phyloP scores from a whole-genome alignment of 2,329 filamentous ascomycete genomes.

The Cercospora sesami region DNA sequence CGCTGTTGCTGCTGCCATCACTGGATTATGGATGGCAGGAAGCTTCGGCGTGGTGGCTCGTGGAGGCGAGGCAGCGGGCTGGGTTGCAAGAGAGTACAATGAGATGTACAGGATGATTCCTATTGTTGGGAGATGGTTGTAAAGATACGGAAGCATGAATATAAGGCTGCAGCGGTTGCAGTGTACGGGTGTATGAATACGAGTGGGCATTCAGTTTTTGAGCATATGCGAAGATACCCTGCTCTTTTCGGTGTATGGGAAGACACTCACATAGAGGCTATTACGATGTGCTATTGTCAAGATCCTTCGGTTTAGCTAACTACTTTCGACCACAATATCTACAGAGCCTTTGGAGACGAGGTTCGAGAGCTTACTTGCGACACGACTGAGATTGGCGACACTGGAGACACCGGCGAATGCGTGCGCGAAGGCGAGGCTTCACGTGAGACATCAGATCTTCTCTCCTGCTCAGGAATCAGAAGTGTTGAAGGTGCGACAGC shows the following conservation, averaged over 20 bases:
- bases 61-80: conserved; percentile 69
- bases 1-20: conserved; percentile 58
- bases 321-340: neutral
- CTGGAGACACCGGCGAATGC: conserved; percentile 22
- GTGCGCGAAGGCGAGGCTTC: conserved; percentile 17
- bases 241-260: neutral
- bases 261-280: neutral
- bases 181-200: neutral
- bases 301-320: neutral
- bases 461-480: conserved; percentile 15
- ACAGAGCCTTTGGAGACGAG: conserved; percentile 7
- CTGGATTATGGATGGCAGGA: conserved; percentile 76
- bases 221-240: conserved; percentile 6
- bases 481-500: conserved; percentile 11
- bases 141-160: neutral
- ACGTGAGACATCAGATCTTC: conserved; percentile 13
- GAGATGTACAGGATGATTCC: conserved; percentile 65
- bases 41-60: conserved; percentile 75
- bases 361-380: conserved; percentile 16
- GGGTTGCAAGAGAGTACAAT: conserved; percentile 80
- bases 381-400: conserved; percentile 21
- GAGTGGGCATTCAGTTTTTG: conserved; percentile 11
- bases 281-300: neutral
- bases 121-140: conserved; percentile 55
- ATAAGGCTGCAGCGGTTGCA: neutral